phyloP scores from a whole-genome alignment of 169 alveolate genomes.

The Plasmodium sp. region DNA sequence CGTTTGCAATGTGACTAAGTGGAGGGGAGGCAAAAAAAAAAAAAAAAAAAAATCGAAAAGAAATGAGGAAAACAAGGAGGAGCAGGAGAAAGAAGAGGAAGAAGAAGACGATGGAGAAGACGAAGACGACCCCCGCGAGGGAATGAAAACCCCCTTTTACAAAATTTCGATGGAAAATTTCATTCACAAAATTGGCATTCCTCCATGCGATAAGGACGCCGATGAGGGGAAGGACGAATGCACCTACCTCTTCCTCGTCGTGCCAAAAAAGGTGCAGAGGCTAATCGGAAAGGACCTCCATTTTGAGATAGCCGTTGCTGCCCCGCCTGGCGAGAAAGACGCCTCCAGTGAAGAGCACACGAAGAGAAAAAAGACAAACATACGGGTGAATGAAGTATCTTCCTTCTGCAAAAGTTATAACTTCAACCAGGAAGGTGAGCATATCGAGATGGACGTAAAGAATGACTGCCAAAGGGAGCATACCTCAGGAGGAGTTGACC shows the following conservation, averaged over 20 bases:
- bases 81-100: neutral
- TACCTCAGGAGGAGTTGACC: neutral
- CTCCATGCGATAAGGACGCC: neutral
- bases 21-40: conserved; percentile 28
- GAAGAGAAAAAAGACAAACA: neutral
- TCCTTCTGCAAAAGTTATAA: conserved; percentile 24
- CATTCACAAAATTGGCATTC: conserved; percentile 12
- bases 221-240: neutral
- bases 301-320: conserved; percentile 11
- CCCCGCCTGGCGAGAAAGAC: neutral
- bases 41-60: neutral
- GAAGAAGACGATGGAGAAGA: neutral
- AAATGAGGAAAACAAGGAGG: neutral
- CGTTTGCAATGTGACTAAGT: conserved; percentile 11
- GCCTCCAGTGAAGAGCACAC: neutral
- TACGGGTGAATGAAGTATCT: conserved; percentile 11
- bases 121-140: neutral
- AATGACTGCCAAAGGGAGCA: neutral
- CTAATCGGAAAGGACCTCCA: neutral
- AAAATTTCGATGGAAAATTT: conserved; percentile 29
- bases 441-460: neutral
- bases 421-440: neutral
- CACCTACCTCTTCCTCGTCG: conserved; percentile 21
- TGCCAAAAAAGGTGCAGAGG: conserved; percentile 5
- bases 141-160: neutral